Conservation (phyloP, 148 eudicot species). For the Diospyros lotus region DNA sequence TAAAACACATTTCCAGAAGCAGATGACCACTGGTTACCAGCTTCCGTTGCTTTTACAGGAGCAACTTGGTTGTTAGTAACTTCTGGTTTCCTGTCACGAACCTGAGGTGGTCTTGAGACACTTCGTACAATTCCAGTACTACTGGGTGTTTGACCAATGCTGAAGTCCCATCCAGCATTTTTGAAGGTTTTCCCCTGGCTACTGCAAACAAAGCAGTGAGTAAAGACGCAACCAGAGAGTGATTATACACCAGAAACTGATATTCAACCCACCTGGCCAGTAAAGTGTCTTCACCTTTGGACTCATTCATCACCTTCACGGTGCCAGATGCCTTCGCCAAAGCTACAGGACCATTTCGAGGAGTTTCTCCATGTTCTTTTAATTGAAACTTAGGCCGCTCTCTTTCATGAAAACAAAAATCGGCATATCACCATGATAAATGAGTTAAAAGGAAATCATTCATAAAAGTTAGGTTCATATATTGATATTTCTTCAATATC, state of each 20-base stretch:
- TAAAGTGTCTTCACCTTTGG: slow-evolving; percentile 56
- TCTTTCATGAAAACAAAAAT: slow-evolving; percentile 30
- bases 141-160: neutral
- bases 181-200: slow-evolving; percentile 7
- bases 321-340: slow-evolving; percentile 72
- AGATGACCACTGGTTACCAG: slow-evolving; percentile 47
- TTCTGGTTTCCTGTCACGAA: slow-evolving; percentile 68
- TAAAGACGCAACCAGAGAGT: slow-evolving; percentile 14
- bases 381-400: slow-evolving; percentile 82
- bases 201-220: slow-evolving; percentile 37
- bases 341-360: slow-evolving; percentile 49
- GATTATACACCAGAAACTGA: slow-evolving; percentile 4
- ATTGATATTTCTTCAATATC: slow-evolving; percentile 1
- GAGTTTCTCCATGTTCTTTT: slow-evolving; percentile 61
- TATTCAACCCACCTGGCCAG: slow-evolving; percentile 57
- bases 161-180: slow-evolving; percentile 5
- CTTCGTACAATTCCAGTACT: slow-evolving; percentile 37
- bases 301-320: slow-evolving; percentile 61
- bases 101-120: slow-evolving; percentile 75
- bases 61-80: slow-evolving; percentile 37
- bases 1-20: slow-evolving; percentile 52
- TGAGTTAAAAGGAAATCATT: neutral
- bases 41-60: slow-evolving; percentile 45
- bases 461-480: neutral
- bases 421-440: neutral